A percentile compares a stretch with the other conserved stretches of the same genome.
These are phyloP conservation scores for Castanospermum australe DNA, from an alignment of 306 rosid species.

Conservation along the genomic window DNA sequence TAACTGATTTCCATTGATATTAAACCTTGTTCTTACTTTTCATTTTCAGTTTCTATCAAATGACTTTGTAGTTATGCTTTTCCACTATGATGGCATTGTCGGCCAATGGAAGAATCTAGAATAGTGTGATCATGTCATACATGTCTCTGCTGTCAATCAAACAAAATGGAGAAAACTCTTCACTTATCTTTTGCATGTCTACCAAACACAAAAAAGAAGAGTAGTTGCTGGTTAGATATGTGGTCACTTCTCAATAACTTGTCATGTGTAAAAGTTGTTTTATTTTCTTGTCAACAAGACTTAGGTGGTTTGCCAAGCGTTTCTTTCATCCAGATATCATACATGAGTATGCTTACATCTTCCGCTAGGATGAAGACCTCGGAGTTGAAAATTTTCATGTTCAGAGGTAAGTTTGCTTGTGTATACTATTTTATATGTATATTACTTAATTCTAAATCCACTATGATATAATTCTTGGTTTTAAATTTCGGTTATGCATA, in stretches of 20 bases:
- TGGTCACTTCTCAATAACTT: neutral
- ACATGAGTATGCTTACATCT: conserved; percentile 25
- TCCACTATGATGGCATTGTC: conserved; percentile 33
- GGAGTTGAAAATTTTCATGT: conserved; percentile 24
- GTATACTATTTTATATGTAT: too few relatives aligned
- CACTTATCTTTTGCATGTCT: neutral
- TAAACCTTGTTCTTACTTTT: neutral
- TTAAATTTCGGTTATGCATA: too few relatives aligned
- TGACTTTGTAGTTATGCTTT: conserved; percentile 22
- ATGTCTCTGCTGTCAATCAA: conserved; percentile 30
- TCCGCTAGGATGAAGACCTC: conserved; percentile 37
- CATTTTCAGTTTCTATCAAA: conserved; percentile 2
- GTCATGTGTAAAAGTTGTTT: neutral
- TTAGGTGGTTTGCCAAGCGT: conserved; percentile 38
- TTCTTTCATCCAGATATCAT: conserved; percentile 31
- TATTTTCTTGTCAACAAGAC: neutral
- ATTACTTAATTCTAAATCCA: too few relatives aligned
- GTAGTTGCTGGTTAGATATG: neutral
- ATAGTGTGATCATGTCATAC: conserved; percentile 22
- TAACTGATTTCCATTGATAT: too few relatives aligned
- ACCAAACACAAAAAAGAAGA: neutral
- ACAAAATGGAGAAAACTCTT: conserved; percentile 18
- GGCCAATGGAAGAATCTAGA: conserved; percentile 26
- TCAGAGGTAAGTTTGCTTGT: neutral
- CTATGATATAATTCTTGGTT: too few relatives aligned